Evolutionary conservation across 2,329 filamentous ascomycete genomes (phyloP).

Genomic region (Claviceps monticola): DNA sequence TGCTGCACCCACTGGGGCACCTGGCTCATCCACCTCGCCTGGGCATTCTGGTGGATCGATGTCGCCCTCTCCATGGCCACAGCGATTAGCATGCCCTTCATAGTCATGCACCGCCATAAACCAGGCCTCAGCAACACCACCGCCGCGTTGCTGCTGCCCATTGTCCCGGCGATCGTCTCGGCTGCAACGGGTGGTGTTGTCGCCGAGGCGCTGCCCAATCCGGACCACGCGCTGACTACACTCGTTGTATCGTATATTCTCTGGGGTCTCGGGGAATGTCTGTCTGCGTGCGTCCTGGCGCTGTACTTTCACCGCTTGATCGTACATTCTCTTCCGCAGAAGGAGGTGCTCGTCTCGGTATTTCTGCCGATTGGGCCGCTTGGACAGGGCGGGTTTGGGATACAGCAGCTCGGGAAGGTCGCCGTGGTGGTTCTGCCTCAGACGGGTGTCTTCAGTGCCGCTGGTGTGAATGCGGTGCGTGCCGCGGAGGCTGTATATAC

Average conservation of each 20-base stretch:
- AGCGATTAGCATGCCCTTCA: slow-evolving; percentile 42
- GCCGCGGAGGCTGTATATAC: slow-evolving; percentile 38
- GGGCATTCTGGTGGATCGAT: slow-evolving; percentile 46
- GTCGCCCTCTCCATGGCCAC: slow-evolving; percentile 35
- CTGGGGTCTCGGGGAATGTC: slow-evolving; percentile 47
- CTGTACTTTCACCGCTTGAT: slow-evolving; percentile 58
- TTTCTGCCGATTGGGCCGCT: slow-evolving; percentile 55
- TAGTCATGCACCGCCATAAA: slow-evolving; percentile 34
- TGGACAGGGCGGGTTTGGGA: slow-evolving; percentile 50
- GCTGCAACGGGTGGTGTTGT: slow-evolving; percentile 51
- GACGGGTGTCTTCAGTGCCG: slow-evolving; percentile 30
- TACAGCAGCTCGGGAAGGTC: slow-evolving; percentile 36
- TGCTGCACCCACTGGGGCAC: slow-evolving; percentile 49
- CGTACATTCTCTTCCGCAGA: slow-evolving; percentile 50
- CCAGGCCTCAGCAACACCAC: slow-evolving; percentile 44
- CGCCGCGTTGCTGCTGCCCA: slow-evolving; percentile 50
- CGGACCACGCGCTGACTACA: slow-evolving; percentile 43
- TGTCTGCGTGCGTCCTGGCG: slow-evolving; percentile 48
- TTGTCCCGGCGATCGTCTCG: slow-evolving; percentile 52
- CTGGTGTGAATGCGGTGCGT: slow-evolving; percentile 16
- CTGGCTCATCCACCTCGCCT: slow-evolving; percentile 40
- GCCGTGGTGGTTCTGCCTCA: slow-evolving; percentile 27
- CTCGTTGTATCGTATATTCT: slow-evolving; percentile 52
- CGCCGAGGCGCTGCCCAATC: slow-evolving; percentile 42
- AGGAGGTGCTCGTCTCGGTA: slow-evolving; percentile 53